phyloP scores from a whole-genome alignment of 2,329 filamentous ascomycete genomes.

The Orbilia blumenaviensis region DNA sequence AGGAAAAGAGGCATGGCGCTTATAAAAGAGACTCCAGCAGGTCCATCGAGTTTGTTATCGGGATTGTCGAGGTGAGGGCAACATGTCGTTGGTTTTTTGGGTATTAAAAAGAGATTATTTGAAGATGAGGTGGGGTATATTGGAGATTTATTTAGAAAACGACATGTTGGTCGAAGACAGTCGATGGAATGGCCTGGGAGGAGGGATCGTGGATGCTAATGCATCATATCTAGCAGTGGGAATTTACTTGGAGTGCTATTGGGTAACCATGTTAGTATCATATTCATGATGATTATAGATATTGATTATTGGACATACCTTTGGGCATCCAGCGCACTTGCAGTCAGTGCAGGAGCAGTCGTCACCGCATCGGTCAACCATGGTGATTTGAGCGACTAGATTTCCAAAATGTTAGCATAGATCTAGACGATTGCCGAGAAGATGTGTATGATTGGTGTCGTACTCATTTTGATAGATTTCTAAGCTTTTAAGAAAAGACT shows the following conservation, averaged over 20 bases:
- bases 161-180: constrained; percentile 4
- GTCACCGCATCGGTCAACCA: constrained; percentile 48
- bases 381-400: constrained; percentile 42
- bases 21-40: too few species aligned
- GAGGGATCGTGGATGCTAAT: constrained; percentile 7
- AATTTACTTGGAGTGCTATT: constrained; percentile 43
- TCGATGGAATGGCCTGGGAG: constrained; percentile 5
- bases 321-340: constrained; percentile 43
- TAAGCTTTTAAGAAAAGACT: constrained; percentile 19
- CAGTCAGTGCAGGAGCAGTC: constrained; percentile 45
- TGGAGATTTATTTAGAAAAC: too few species aligned
- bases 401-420: not conserved
- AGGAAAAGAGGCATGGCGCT: too few species aligned
- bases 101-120: not conserved
- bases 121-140: too few species aligned
- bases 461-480: constrained; percentile 53
- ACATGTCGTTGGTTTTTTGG: constrained; percentile 5
- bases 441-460: not conserved
- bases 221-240: too few species aligned
- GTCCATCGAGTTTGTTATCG: too few species aligned
- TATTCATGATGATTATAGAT: not conserved
- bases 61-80: not conserved
- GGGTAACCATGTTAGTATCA: not conserved
- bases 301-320: constrained; percentile 3
- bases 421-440: not conserved